Percentiles rank a stretch among this genome's conserved stretches.
These are phyloP conservation scores for Fusarium foetens DNA, from an alignment of 2,329 filamentous ascomycete species.

Conservation along the genomic window DNA sequence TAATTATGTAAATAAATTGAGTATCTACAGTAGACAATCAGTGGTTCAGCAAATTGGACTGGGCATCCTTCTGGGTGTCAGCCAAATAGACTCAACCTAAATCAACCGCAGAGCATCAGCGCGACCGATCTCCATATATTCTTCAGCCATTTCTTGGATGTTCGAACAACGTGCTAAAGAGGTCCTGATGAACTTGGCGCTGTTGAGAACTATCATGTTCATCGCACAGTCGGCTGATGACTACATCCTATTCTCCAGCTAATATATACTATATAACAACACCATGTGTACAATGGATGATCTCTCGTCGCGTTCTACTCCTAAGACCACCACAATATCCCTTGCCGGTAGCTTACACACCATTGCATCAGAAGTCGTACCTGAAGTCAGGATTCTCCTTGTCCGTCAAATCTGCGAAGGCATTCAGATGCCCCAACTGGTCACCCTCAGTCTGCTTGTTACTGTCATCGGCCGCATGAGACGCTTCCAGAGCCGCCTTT, in stretches of 20 bases:
- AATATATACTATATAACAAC: background rate
- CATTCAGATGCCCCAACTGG: background rate
- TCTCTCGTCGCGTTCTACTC: fast-evolving
- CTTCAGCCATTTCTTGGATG: too few species aligned
- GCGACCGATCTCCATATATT: too few species aligned
- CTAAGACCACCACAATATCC: fast-evolving
- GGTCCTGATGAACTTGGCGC: background rate
- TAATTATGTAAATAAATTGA: too few species aligned
- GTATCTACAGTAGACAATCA: too few species aligned
- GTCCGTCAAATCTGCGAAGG: background rate
- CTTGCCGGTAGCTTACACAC: background rate
- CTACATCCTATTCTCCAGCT: too few species aligned
- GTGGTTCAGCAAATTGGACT: too few species aligned
- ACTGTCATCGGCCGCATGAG: background rate
- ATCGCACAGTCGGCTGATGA: fast-evolving
- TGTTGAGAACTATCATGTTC: fast-evolving
- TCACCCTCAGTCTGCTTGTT: background rate
- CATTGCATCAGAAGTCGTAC: background rate
- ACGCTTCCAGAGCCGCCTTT: background rate
- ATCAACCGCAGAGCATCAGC: too few species aligned
- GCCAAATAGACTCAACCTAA: too few species aligned
- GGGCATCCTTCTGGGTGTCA: too few species aligned
- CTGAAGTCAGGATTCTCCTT: background rate
- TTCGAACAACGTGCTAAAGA: background rate
- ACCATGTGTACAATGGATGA: background rate